Evolutionary conservation across 805 yeast genomes (phyloP), one percentile per base, ranked within the genome.

Genomic region (Starmerella lactis-condensi): DNA sequence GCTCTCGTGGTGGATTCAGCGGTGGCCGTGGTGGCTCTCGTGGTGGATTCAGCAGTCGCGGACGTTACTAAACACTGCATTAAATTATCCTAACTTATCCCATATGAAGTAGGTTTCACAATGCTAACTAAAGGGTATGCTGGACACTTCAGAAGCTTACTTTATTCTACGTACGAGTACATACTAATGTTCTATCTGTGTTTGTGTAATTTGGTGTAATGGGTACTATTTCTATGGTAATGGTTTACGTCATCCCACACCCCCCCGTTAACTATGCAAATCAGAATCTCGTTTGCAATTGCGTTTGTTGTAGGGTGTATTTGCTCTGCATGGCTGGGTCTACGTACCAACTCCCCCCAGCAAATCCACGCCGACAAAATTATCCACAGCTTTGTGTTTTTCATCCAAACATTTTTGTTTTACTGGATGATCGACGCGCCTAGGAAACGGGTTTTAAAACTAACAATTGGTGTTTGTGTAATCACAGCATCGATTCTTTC

Each of bases 361-460:
- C 17, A 45, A 45, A 36, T 50, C 52, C 27, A 24, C 20, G 36
- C 32, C 6, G 45, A 60, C 40, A 60, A 58, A 38, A 35, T 42
- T 5, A 40, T 54, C 18, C 64, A 60, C 29, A 50, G 50, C 18
- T 33, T 39, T 6, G 48, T 53, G 16, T 58, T 58, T 36, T 55
- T 59, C 30, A 27, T 52, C 15, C 39, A 58, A 13, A 48, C 60
- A 6, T 32, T 52, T 15, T 37, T 44, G n/a, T 55, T 60, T 36
- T 58, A 60, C 49, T 58, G 64, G 64, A 43, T 56, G 15, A 35
- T 58, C 5, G 64, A 58, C 33, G 38, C 55, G 6, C 38, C 55
- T 4, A 45, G 63, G 9, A 46, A 52, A 29, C 44, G 60, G 14
- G 46, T 54, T 12, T 45, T 52, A 27, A 46, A 55, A 20, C 33